Evolutionary conservation across 805 yeast species (phyloP).

Genomic region (Teunomyces stri): DNA sequence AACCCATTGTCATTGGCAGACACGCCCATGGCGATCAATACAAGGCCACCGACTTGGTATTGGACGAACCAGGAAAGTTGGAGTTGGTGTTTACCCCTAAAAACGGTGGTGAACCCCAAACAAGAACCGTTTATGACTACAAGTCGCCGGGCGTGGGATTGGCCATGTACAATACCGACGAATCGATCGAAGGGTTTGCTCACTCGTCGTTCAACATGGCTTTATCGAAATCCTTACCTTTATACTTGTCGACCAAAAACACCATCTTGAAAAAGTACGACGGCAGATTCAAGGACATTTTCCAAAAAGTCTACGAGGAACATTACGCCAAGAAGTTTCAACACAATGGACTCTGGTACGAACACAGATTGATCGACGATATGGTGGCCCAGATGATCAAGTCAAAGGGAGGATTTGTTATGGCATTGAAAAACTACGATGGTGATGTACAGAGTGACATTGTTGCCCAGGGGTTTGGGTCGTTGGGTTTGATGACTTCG

Average conservation of each 20-base stretch:
- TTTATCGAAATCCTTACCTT: slow-evolving; percentile 68
- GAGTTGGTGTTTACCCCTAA: slow-evolving; percentile 73
- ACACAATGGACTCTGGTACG: slow-evolving; percentile 85
- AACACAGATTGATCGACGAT: slow-evolving; percentile 94
- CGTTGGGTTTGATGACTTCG: slow-evolving; percentile 95
- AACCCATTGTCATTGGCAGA: slow-evolving; percentile 95
- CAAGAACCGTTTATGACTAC: slow-evolving; percentile 65
- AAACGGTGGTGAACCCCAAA: slow-evolving; percentile 55
- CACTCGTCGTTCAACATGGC: slow-evolving; percentile 89
- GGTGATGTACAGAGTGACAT: slow-evolving; percentile 97
- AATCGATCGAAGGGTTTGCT: slow-evolving; percentile 89
- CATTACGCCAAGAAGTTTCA: slow-evolving; percentile 74
- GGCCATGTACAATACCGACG: slow-evolving; percentile 95
- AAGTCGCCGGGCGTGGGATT: slow-evolving; percentile 76
- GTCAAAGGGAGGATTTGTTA: slow-evolving; percentile 90
- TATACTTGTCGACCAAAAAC: slow-evolving; percentile 89
- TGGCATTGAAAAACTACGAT: slow-evolving; percentile 96
- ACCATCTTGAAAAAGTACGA: slow-evolving; percentile 92
- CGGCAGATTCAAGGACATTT: slow-evolving; percentile 92
- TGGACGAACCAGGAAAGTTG: slow-evolving; percentile 77
- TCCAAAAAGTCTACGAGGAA: slow-evolving; percentile 72
- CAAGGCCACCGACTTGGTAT: slow-evolving; percentile 82
- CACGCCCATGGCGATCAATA: slow-evolving; percentile 98
- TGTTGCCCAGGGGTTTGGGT: slow-evolving; percentile 97
- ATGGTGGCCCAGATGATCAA: slow-evolving; percentile 99